Conservation (phyloP, 2,329 filamentous ascomycete species). For the Penicillium sp. region DNA sequence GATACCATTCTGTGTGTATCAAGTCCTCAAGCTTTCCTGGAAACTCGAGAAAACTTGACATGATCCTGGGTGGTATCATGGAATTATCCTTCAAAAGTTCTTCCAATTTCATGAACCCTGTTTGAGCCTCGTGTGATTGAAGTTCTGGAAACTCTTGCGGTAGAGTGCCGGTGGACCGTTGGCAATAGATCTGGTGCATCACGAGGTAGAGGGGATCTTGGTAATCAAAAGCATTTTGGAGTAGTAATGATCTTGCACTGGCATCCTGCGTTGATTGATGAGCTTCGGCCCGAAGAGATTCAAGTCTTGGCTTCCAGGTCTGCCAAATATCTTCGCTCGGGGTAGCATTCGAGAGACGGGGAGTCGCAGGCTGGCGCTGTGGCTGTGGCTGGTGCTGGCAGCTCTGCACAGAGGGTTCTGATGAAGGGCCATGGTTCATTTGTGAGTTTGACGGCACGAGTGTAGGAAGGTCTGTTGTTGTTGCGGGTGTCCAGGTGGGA, state of each 20-base stretch:
- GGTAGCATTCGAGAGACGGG: neutral
- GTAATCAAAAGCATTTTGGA: conserved; percentile 59
- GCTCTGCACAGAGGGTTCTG: neutral
- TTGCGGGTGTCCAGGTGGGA: neutral
- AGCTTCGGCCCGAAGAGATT: neutral
- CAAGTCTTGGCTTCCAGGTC: neutral
- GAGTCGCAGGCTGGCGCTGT: too few species aligned
- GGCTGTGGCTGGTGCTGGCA: neutral
- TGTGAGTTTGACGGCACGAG: neutral
- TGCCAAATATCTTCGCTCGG: neutral
- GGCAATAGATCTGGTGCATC: conserved; percentile 68
- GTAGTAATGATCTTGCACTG: conserved; percentile 56
- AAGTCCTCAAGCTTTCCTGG: conserved; percentile 38
- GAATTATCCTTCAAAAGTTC: conserved; percentile 52
- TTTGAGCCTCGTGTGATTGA: conserved; percentile 38
- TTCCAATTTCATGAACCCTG: conserved; percentile 33
- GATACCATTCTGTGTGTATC: conserved; percentile 38
- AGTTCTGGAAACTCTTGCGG: conserved; percentile 38
- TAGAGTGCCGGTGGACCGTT: conserved; percentile 32
- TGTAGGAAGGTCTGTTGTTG: neutral
- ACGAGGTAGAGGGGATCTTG: conserved; percentile 68
- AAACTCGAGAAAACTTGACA: conserved; percentile 39
- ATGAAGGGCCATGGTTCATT: neutral
- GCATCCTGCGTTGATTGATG: conserved; percentile 14
- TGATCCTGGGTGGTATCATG: neutral